Evolutionary conservation across 306 rosid genomes (phyloP).

Genomic region (Astragalus membranaceus): DNA sequence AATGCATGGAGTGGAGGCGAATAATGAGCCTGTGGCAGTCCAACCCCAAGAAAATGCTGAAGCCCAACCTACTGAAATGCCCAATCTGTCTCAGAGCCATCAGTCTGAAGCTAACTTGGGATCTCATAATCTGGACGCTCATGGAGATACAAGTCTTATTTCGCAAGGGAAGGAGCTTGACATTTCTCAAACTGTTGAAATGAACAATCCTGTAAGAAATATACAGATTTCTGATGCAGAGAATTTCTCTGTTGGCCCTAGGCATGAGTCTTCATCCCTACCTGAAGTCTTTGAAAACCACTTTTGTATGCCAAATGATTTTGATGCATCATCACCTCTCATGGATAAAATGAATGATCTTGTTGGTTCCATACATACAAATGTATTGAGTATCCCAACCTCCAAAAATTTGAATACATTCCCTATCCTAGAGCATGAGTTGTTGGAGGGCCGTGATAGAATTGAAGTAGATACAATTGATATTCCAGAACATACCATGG

Average conservation of each 20-base stretch:
- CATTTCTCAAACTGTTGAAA: constrained; percentile 36
- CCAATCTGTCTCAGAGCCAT: constrained; percentile 29
- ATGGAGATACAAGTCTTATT: constrained; percentile 13
- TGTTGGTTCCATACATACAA: constrained; percentile 38
- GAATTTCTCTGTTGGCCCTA: constrained; percentile 31
- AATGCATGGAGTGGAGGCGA: background rate
- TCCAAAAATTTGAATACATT: constrained; percentile 36
- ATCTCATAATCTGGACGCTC: constrained; percentile 35
- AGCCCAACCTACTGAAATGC: constrained; percentile 30
- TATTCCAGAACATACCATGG: constrained; percentile 28
- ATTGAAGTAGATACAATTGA: constrained; percentile 32
- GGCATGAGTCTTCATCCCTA: constrained; percentile 32
- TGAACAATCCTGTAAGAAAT: constrained; percentile 36
- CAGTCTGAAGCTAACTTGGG: constrained; percentile 34
- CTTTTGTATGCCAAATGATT: constrained; percentile 20
- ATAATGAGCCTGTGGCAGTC: constrained; percentile 25
- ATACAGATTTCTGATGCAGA: constrained; percentile 34
- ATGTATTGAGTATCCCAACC: constrained; percentile 32
- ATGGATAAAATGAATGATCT: constrained; percentile 39
- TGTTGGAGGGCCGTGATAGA: constrained; percentile 22
- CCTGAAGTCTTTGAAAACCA: constrained; percentile 31
- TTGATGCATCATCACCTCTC: constrained; percentile 19
- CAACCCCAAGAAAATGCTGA: constrained; percentile 40
- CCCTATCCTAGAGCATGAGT: constrained; percentile 35
- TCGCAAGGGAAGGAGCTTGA: constrained; percentile 24